A percentile compares a stretch with the other conserved stretches of the same genome.
phyloP scores from a whole-genome alignment of 2,329 filamentous ascomycete genomes.

The Amauroascus verrucosus region DNA sequence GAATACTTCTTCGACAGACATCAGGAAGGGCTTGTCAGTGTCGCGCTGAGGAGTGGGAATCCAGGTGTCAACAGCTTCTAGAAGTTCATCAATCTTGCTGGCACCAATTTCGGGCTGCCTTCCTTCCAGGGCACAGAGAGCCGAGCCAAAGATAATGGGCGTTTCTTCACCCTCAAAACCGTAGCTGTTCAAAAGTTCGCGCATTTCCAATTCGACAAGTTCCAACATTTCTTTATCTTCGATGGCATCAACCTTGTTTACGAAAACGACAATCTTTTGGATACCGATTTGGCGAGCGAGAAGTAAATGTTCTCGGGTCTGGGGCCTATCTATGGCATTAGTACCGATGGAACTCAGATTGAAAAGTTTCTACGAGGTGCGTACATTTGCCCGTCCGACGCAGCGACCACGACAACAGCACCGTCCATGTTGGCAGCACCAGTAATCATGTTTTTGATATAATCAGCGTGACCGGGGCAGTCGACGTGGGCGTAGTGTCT shows the following conservation, averaged over 20 bases:
- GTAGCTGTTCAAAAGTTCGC: slow-evolving; percentile 83
- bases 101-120: slow-evolving; percentile 78
- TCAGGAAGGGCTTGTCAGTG: slow-evolving; percentile 96
- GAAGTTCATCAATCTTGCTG: slow-evolving; percentile 80
- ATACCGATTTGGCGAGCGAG: slow-evolving; percentile 97
- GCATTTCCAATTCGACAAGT: slow-evolving; percentile 99
- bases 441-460: slow-evolving; percentile 99
- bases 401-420: slow-evolving; percentile 95
- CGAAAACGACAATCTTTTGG: slow-evolving; percentile 95
- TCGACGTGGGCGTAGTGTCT: slow-evolving; percentile 99
- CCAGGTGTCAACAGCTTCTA: slow-evolving; percentile 84
- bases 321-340: slow-evolving; percentile 51
- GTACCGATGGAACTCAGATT: slow-evolving; percentile 9
- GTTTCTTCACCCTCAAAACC: slow-evolving; percentile 98
- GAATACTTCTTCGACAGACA: slow-evolving; percentile 93
- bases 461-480: slow-evolving; percentile 99
- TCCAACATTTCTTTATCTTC: slow-evolving; percentile 99
- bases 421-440: slow-evolving; percentile 99
- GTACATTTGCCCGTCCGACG: slow-evolving; percentile 94
- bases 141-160: slow-evolving; percentile 92
- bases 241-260: slow-evolving; percentile 98
- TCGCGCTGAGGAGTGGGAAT: slow-evolving; percentile 92
- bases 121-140: slow-evolving; percentile 83
- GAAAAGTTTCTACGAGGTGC: slow-evolving; percentile 15
- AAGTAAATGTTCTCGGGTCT: slow-evolving; percentile 96